These are phyloP conservation scores for Pisolithus thermaeus DNA, from an alignment of 1,284 basidiomycete species.

Conservation along the genomic window DNA sequence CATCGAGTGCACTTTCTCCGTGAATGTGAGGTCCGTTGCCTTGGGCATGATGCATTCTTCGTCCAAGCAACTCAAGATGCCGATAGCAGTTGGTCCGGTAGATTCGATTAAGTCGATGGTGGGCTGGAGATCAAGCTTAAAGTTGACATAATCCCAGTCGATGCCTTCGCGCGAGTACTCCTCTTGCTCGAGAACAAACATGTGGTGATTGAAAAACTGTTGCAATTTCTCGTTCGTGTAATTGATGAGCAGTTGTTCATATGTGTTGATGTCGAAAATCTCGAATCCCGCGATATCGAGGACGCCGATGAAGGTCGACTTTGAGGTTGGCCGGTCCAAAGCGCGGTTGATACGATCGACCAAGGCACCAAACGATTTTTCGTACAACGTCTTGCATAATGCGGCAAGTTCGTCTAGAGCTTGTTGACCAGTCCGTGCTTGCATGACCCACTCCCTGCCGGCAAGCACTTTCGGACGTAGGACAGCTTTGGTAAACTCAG, in stretches of 20 bases:
- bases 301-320: constrained; percentile 96
- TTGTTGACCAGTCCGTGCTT: constrained; percentile 88
- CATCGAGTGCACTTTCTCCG: constrained; percentile 80
- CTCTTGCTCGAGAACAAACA: constrained; percentile 99
- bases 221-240: constrained; percentile 98
- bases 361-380: constrained; percentile 91
- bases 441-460: constrained; percentile 95
- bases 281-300: constrained; percentile 99
- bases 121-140: constrained; percentile 95
- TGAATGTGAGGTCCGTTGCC: constrained; percentile 93
- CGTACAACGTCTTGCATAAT: constrained; percentile 94
- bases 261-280: constrained; percentile 88
- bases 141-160: constrained; percentile 98
- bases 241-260: constrained; percentile 98
- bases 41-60: constrained; percentile 99
- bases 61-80: constrained; percentile 91
- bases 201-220: constrained; percentile 99
- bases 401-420: constrained; percentile 91
- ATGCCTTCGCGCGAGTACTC: constrained; percentile 97
- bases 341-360: constrained; percentile 96
- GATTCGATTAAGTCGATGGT: constrained; percentile 98
- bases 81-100: constrained; percentile 60
- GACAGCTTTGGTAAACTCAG: constrained; percentile 86
- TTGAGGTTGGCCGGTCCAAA: constrained; percentile 87
- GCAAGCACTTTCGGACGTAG: constrained; percentile 88